Percentiles rank a stretch among this genome's conserved stretches.
Conservation (phyloP, 768 basidiomycete genomes). For the Tricholoma matsutake region DNA sequence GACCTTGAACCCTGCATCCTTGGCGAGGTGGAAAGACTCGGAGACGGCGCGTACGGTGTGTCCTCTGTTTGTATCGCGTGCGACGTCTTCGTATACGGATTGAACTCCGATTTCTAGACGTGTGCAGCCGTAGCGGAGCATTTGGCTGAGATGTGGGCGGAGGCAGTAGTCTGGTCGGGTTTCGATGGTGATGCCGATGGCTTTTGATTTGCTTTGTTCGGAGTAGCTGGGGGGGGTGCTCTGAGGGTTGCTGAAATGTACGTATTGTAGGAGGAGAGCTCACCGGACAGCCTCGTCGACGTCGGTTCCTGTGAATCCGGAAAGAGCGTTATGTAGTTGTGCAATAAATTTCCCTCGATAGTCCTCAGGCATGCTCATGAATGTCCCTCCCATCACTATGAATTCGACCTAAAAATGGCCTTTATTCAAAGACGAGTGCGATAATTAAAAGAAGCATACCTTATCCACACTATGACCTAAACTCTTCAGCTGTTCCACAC, state of each 20-base stretch:
- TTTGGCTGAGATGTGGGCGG: constrained; percentile 94
- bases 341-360: constrained; percentile 93
- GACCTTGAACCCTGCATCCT: constrained; percentile 99
- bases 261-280: constrained; percentile 2
- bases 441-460: constrained; percentile 36
- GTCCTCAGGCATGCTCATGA: constrained; percentile 99
- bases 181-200: constrained; percentile 98
- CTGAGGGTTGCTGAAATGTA: not conserved
- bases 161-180: constrained; percentile 98
- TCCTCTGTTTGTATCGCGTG: constrained; percentile 96
- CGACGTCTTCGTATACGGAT: constrained; percentile 98
- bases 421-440: not conserved
- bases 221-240: constrained; percentile 67
- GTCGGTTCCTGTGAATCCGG: constrained; percentile 89
- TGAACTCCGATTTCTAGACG: constrained; percentile 98
- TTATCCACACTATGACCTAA: constrained; percentile 98
- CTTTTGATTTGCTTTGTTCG: constrained; percentile 96
- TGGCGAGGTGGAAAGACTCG: constrained; percentile 95
- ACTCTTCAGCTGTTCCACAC: constrained; percentile 93
- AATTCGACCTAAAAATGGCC: constrained; percentile 62
- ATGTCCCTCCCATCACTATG: constrained; percentile 98
- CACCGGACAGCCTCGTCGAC: constrained; percentile 94
- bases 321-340: constrained; percentile 94
- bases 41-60: constrained; percentile 97
- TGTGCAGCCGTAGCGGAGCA: constrained; percentile 99